Conservation (phyloP, 257 asterid species). For the Ligustrum vulgare region DNA sequence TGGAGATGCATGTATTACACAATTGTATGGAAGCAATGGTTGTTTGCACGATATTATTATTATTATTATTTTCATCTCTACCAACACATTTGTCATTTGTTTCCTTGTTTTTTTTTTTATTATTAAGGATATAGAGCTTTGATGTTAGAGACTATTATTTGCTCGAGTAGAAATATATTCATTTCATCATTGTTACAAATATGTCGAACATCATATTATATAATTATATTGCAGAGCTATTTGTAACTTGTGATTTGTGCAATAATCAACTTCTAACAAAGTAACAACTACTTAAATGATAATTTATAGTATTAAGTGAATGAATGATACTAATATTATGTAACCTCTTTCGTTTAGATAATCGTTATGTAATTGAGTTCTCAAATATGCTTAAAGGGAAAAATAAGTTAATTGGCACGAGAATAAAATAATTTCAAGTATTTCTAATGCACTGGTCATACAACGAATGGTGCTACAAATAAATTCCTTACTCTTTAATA, state of each 20-base stretch:
- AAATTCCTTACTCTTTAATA: too few relatives aligned
- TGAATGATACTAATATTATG: background rate
- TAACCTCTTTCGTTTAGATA: conserved; percentile 36
- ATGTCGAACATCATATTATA: background rate
- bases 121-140: background rate
- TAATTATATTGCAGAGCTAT: background rate
- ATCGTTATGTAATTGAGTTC: conserved; percentile 65
- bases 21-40: background rate
- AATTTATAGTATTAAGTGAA: background rate
- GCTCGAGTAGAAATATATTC: background rate
- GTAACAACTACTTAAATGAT: background rate
- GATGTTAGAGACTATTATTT: background rate
- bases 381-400: conserved; percentile 66
- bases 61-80: background rate
- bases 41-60: background rate
- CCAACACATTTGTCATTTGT: background rate
- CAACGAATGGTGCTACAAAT: too few relatives aligned
- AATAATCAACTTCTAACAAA: background rate
- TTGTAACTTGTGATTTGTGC: background rate
- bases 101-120: background rate
- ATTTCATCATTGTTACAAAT: background rate
- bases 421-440: too few relatives aligned
- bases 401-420: conserved; percentile 65
- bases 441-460: too few relatives aligned
- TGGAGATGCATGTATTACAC: too few relatives aligned